Conservation (phyloP, 2,329 filamentous ascomycete species). For the Ophiostoma himal-ulmi region DNA sequence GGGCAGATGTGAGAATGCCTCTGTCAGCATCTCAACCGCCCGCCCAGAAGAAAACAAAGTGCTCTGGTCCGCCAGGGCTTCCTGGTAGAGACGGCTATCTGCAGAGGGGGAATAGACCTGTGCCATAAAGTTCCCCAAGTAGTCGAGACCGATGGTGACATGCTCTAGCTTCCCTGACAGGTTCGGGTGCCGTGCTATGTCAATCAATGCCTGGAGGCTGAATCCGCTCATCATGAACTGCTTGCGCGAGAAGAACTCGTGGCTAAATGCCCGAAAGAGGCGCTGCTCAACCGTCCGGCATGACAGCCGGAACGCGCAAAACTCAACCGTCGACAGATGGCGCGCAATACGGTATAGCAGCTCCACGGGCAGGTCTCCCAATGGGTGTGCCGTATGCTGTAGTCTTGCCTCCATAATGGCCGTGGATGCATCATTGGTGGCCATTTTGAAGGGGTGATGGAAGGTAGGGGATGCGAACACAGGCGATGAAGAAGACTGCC, state of each 20-base stretch:
- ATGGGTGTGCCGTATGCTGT: background rate
- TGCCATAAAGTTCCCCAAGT: background rate
- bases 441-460: background rate
- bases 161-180: slow-evolving; percentile 38
- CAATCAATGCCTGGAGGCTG: slow-evolving; percentile 50
- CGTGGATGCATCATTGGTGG: background rate
- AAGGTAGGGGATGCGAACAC: too few relatives aligned
- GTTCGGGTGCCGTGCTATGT: slow-evolving; percentile 44
- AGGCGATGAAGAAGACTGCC: too few relatives aligned
- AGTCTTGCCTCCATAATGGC: background rate
- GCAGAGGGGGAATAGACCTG: too few relatives aligned
- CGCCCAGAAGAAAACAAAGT: slow-evolving; percentile 40
- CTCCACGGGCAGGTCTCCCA: slow-evolving; percentile 49
- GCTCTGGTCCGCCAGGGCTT: slow-evolving; percentile 28
- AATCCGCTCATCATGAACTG: slow-evolving; percentile 58
- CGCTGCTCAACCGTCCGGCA: slow-evolving; percentile 50
- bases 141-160: slow-evolving; percentile 46
- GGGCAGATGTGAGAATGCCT: slow-evolving; percentile 50
- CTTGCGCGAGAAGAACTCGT: slow-evolving; percentile 59
- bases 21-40: slow-evolving; percentile 48
- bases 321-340: slow-evolving; percentile 50
- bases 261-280: slow-evolving; percentile 51
- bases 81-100: background rate
- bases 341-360: slow-evolving; percentile 51
- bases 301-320: slow-evolving; percentile 48